Percentiles rank a stretch among this genome's conserved stretches.
These are phyloP conservation scores for Periconia sp. DNA, from an alignment of 2,329 filamentous ascomycete genomes.

Conservation along the genomic window DNA sequence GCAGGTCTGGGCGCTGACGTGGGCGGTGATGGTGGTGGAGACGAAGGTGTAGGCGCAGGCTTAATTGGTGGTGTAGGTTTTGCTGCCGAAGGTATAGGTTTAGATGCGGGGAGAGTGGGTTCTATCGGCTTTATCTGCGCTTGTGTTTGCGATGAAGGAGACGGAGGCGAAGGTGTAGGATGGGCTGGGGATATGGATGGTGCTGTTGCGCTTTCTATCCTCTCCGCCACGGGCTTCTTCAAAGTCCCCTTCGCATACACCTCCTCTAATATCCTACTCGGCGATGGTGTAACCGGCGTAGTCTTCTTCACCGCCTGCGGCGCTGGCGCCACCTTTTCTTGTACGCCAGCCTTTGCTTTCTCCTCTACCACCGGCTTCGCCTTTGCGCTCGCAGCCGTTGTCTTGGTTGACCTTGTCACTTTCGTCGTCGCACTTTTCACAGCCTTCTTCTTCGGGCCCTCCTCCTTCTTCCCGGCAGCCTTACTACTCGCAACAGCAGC, in stretches of 20 bases:
- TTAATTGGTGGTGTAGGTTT: not conserved
- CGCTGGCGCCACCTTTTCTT: not conserved
- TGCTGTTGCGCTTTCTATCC: not conserved
- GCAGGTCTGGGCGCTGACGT: conserved; percentile 2
- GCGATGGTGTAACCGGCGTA: conserved; percentile 34
- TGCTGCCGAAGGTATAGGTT: no score
- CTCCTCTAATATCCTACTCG: conserved; percentile 39
- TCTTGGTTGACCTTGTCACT: conserved; percentile 8
- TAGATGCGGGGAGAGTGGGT: not conserved
- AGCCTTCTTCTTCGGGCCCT: conserved; percentile 17
- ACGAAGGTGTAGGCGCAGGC: not conserved
- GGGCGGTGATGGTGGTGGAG: conserved; percentile 9
- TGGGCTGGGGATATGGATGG: conserved; percentile 2
- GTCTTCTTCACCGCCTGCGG: conserved; percentile 1
- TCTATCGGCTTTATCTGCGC: not conserved
- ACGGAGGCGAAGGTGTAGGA: not conserved
- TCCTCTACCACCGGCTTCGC: conserved; percentile 1
- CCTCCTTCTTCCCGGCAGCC: conserved; percentile 21
- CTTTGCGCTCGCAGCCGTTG: conserved; percentile 1
- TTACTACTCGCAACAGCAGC: conserved; percentile 3
- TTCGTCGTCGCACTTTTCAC: conserved; percentile 11
- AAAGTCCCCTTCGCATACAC: conserved; percentile 33
- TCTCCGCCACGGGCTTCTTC: conserved; percentile 8
- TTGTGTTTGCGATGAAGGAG: not conserved
- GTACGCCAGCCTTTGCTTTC: no score